Evolutionary conservation across 805 yeast genomes (phyloP).

Genomic region (Henningerozyma blattae): DNA sequence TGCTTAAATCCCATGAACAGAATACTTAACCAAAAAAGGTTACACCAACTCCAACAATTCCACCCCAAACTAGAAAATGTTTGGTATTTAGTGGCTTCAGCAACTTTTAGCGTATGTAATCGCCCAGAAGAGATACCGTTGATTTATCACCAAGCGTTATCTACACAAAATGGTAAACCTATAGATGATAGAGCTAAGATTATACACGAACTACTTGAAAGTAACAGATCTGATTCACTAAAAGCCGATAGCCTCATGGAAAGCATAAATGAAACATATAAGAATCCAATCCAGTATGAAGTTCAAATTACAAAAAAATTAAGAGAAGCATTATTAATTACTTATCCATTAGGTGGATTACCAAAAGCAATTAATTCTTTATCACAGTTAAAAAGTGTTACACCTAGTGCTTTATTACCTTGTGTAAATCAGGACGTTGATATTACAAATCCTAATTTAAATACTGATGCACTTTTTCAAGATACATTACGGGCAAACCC

Average conservation of each 20-base stretch:
- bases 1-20: too few relatives aligned
- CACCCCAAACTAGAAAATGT: constrained; percentile 42
- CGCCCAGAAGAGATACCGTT: constrained; percentile 70
- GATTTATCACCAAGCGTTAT: constrained; percentile 57
- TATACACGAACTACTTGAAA: too few relatives aligned
- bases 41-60: constrained; percentile 19
- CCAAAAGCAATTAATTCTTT: constrained; percentile 79
- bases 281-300: constrained; percentile 11
- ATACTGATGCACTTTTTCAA: too few relatives aligned
- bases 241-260: neutral
- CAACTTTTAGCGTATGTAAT: constrained; percentile 71
- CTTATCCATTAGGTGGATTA: constrained; percentile 69
- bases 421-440: too few relatives aligned
- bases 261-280: constrained; percentile 12
- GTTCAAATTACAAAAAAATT: constrained; percentile 36
- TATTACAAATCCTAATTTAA: too few relatives aligned
- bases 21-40: constrained; percentile 17
- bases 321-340: constrained; percentile 68
- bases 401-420: constrained; percentile 39
- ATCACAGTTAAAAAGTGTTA: constrained; percentile 46
- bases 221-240: neutral
- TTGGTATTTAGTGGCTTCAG: constrained; percentile 77
- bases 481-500: neutral
- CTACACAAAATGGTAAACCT: constrained; percentile 12
- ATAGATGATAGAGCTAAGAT: neutral